phyloP scores from a whole-genome alignment of 1,139 yeast species.

The Wickerhamomyces sp. region DNA sequence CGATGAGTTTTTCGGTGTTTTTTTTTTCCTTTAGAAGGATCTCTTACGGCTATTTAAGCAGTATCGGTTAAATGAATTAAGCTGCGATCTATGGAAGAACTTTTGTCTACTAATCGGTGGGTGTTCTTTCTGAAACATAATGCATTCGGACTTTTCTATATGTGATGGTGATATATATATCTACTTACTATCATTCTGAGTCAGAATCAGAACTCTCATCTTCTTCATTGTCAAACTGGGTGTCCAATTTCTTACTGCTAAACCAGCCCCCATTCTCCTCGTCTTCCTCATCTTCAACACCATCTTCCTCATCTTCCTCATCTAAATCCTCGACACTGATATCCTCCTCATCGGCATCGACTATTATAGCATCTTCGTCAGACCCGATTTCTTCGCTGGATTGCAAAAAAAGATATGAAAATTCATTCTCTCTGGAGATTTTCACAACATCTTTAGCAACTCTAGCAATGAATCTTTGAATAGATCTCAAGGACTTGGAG shows the following conservation, averaged over 20 bases:
- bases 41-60: no score
- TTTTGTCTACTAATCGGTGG: no score
- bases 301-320: constrained; percentile 23
- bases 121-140: neutral
- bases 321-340: constrained; percentile 21
- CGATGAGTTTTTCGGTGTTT: no score
- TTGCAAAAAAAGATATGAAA: constrained; percentile 41
- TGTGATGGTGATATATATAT: neutral
- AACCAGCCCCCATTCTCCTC: constrained; percentile 25
- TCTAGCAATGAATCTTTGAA: constrained; percentile 72
- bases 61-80: no score
- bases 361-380: constrained; percentile 17
- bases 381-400: constrained; percentile 28
- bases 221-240: constrained; percentile 11
- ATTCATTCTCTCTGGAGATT: constrained; percentile 50
- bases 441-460: constrained; percentile 68
- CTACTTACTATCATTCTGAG: neutral
- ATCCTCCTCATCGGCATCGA: constrained; percentile 13
- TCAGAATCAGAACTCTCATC: constrained; percentile 6
- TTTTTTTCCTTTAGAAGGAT: no score
- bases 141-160: neutral
- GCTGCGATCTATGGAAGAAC: no score
- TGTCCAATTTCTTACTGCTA: constrained; percentile 16
- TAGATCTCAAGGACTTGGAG: constrained; percentile 59
- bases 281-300: constrained; percentile 23